Evolutionary conservation across 2,329 filamentous ascomycete genomes (phyloP).

Genomic region (Alternaria sp.): DNA sequence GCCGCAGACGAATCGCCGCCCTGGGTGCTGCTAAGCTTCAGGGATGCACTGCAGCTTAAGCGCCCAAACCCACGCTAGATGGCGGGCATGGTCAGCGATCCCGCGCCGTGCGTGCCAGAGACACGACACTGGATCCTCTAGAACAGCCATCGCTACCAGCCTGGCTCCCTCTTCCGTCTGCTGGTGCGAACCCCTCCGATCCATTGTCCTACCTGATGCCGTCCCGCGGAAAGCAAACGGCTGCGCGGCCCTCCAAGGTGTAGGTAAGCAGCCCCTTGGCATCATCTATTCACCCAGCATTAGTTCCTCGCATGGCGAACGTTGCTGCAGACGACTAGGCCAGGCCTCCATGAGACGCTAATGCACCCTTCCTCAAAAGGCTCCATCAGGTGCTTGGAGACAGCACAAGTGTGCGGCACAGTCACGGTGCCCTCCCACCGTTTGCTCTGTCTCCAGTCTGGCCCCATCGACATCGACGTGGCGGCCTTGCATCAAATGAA

Average conservation of each 20-base stretch:
- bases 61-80: constrained; percentile 17
- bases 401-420: constrained; percentile 25
- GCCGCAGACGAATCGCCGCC: constrained; percentile 13
- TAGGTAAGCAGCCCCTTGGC: background rate
- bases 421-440: constrained; percentile 24
- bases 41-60: constrained; percentile 19
- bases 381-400: constrained; percentile 21
- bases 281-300: constrained; percentile 11
- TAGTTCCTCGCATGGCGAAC: constrained; percentile 13
- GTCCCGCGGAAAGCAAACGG: background rate
- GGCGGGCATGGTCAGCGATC: constrained; percentile 11
- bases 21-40: constrained; percentile 6
- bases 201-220: background rate
- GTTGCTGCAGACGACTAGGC: constrained; percentile 14
- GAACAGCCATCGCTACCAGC: background rate
- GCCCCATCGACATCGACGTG: constrained; percentile 31
- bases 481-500: constrained; percentile 33
- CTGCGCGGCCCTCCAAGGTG: background rate
- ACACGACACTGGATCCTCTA: constrained; percentile 21
- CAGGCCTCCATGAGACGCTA: constrained; percentile 23
- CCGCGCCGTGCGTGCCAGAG: constrained; percentile 17
- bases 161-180: background rate
- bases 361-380: constrained; percentile 27
- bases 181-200: background rate
- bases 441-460: constrained; percentile 16